Conservation (phyloP, 2,329 filamentous ascomycete species). For the Microascus cirrosus region DNA sequence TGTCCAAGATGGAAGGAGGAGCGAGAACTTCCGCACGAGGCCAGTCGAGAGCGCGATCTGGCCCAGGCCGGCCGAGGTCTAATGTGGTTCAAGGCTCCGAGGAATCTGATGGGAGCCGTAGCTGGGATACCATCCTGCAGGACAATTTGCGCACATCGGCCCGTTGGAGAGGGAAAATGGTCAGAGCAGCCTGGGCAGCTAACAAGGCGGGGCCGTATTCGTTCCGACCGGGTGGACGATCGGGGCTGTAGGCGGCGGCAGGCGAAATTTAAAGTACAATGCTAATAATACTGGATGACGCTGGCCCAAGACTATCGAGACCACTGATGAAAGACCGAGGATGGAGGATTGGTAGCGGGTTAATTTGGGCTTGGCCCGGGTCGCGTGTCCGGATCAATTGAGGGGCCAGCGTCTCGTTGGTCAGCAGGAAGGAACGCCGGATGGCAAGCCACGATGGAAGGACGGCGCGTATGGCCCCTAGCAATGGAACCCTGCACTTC, state of each 20-base stretch:
- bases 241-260: conserved; percentile 1
- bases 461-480: neutral
- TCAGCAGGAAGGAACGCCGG: neutral
- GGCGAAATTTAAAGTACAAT: conserved; percentile 7
- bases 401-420: neutral
- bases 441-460: neutral
- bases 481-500: neutral
- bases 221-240: conserved; percentile 3
- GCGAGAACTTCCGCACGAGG: neutral
- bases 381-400: conserved; percentile 7
- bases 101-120: neutral
- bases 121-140: neutral
- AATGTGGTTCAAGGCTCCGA: neutral
- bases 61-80: neutral
- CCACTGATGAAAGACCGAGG: neutral
- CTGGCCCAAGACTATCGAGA: neutral
- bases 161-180: neutral
- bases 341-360: neutral
- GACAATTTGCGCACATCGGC: neutral
- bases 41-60: neutral
- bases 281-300: conserved; percentile 1
- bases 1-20: neutral
- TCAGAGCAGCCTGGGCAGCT: neutral
- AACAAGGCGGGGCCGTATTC: neutral
- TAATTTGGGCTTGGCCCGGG: conserved; percentile 1